Conservation (phyloP, 2,329 filamentous ascomycete species). For the Colletotrichum aenigma region DNA sequence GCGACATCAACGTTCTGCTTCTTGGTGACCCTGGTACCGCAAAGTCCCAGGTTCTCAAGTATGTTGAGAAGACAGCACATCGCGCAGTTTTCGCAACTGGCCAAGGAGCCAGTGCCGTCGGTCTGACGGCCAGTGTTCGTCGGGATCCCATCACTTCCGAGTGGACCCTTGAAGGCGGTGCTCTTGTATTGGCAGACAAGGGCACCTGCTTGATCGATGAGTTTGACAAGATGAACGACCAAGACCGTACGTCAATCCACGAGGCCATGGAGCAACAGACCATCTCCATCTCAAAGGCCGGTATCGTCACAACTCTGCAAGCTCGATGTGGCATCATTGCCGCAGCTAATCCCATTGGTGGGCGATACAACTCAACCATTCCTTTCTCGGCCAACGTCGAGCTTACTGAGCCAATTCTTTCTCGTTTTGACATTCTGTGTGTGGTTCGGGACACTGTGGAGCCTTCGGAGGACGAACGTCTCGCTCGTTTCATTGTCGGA, state of each 20-base stretch:
- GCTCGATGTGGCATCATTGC: slow-evolving; percentile 96
- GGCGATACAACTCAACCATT: slow-evolving; percentile 94
- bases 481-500: slow-evolving; percentile 93
- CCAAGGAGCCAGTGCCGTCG: slow-evolving; percentile 95
- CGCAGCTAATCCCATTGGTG: slow-evolving; percentile 94
- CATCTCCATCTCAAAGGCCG: slow-evolving; percentile 97
- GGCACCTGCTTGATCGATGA: slow-evolving; percentile 97
- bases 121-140: slow-evolving; percentile 95
- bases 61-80: slow-evolving; percentile 96
- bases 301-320: slow-evolving; percentile 96
- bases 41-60: slow-evolving; percentile 97
- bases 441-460: slow-evolving; percentile 97
- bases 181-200: slow-evolving; percentile 90
- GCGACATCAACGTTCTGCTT: slow-evolving; percentile 96
- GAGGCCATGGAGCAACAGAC: slow-evolving; percentile 99
- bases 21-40: slow-evolving; percentile 97
- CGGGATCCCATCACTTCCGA: slow-evolving; percentile 94
- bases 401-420: slow-evolving; percentile 94
- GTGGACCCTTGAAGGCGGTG: slow-evolving; percentile 97
- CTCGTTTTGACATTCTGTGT: slow-evolving; percentile 96
- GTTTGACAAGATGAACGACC: slow-evolving; percentile 99
- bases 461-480: slow-evolving; percentile 86
- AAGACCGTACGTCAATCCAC: slow-evolving; percentile 97
- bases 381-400: slow-evolving; percentile 97
- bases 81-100: slow-evolving; percentile 97